Percentiles rank a stretch among this genome's conserved stretches.
These are phyloP conservation scores for Pistacia atlantica DNA, from an alignment of 345 rosid genomes.

Conservation along the genomic window DNA sequence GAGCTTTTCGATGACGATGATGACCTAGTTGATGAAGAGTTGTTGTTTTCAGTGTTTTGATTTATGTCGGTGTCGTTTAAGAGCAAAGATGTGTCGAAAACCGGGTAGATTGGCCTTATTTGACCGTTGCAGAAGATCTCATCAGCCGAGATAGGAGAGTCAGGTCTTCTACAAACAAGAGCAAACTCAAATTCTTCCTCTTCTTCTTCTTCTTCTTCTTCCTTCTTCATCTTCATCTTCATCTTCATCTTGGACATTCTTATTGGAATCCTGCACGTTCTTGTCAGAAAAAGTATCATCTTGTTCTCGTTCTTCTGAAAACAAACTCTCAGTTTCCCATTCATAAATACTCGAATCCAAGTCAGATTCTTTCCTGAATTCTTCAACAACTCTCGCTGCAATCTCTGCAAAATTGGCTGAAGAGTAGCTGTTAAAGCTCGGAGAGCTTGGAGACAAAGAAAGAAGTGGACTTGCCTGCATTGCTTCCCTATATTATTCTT, in stretches of 20 bases:
- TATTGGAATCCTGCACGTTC: neutral
- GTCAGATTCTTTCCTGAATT: conserved; percentile 31
- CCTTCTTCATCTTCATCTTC: neutral
- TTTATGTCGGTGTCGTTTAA: neutral
- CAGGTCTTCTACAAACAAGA: conserved; percentile 32
- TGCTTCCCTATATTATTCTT: neutral
- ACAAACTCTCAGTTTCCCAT: neutral
- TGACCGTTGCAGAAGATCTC: conserved; percentile 65
- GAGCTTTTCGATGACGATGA: conserved; percentile 3
- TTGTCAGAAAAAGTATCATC: neutral
- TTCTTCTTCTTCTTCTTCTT: neutral
- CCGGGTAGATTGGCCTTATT: conserved; percentile 60
- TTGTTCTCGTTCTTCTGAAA: neutral
- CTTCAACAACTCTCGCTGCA: conserved; percentile 51
- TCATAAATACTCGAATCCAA: neutral
- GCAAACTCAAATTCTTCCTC: conserved; percentile 52
- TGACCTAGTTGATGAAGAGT: neutral
- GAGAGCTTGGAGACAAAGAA: conserved; percentile 46
- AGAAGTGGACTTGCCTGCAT: conserved; percentile 48
- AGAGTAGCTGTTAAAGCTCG: conserved; percentile 40
- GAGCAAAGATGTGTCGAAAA: conserved; percentile 29
- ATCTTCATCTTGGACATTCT: neutral
- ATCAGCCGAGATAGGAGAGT: conserved; percentile 52
- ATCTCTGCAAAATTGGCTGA: conserved; percentile 48
- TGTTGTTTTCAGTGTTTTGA: neutral